Evolutionary conservation across 257 asterid genomes (phyloP).

Genomic region (Penstemon davidsonii): DNA sequence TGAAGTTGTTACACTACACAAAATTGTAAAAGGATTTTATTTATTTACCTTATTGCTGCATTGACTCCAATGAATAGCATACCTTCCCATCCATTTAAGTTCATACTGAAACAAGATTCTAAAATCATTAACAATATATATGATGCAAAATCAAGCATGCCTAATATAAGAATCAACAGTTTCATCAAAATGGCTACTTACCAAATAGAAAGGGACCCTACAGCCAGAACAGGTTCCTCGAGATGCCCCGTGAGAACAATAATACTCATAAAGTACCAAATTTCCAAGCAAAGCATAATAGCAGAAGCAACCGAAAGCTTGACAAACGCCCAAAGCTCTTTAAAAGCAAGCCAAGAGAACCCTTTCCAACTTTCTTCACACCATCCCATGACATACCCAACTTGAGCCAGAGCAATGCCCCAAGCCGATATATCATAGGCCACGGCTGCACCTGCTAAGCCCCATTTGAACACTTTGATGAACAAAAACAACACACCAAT

Average conservation of each 20-base stretch:
- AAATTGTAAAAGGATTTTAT: neutral
- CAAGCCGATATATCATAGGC: constrained; percentile 84
- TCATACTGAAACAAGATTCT: constrained; percentile 61
- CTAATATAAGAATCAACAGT: too few relatives aligned
- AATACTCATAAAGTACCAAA: constrained; percentile 98
- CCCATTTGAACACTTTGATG: constrained; percentile 70
- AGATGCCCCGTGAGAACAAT: constrained; percentile 91
- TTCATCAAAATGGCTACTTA: constrained; percentile 21
- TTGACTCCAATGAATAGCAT: constrained; percentile 93
- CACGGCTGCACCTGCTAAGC: constrained; percentile 82
- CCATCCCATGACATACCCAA: constrained; percentile 72
- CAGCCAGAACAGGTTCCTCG: constrained; percentile 81
- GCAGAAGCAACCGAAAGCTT: constrained; percentile 86
- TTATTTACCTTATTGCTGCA: constrained; percentile 82
- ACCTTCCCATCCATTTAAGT: constrained; percentile 98
- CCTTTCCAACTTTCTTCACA: constrained; percentile 87
- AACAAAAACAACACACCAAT: constrained; percentile 51
- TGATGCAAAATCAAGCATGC: too few relatives aligned
- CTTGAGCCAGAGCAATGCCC: constrained; percentile 74
- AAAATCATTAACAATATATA: neutral
- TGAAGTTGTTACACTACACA: neutral
- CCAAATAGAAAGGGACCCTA: constrained; percentile 98
- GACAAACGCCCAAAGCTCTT: constrained; percentile 65
- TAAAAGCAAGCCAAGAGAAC: constrained; percentile 72
- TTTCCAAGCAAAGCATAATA: constrained; percentile 91